A percentile compares a stretch with the other conserved stretches of the same genome.
phyloP scores from a whole-genome alignment of 768 basidiomycete genomes.

The Mycena kentingensis region DNA sequence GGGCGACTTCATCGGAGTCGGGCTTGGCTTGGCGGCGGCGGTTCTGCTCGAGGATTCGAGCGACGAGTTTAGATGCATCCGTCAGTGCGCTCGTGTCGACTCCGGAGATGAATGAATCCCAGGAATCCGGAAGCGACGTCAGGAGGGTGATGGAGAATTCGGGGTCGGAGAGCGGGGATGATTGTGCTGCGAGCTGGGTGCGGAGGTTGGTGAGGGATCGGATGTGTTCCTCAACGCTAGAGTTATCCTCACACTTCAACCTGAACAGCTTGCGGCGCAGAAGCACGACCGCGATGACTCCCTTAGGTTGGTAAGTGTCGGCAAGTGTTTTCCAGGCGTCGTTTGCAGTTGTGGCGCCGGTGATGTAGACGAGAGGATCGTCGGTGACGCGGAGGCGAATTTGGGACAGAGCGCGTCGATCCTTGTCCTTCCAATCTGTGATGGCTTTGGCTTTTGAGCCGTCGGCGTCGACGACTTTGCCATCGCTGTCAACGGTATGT shows the following conservation, averaged over 20 bases:
- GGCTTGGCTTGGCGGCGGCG: conserved; percentile 8
- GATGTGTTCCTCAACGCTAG: conserved; percentile 36
- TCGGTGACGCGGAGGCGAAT: conserved; percentile 28
- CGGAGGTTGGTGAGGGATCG: conserved; percentile 25
- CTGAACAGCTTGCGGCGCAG: conserved; percentile 30
- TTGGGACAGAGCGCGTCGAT: conserved; percentile 30
- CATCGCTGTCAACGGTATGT: not conserved
- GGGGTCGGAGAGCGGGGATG: conserved; percentile 22
- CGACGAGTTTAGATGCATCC: conserved; percentile 22
- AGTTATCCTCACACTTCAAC: conserved; percentile 29
- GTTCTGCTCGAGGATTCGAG: conserved; percentile 27
- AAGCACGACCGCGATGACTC: conserved; percentile 30
- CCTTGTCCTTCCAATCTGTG: conserved; percentile 21
- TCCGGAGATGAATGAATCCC: conserved; percentile 32
- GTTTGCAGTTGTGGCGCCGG: conserved; percentile 23
- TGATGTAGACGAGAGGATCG: conserved; percentile 30
- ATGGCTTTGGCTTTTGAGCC: not conserved
- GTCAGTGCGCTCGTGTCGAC: conserved; percentile 22
- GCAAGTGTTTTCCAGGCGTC: conserved; percentile 33
- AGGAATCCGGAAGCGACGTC: conserved; percentile 34
- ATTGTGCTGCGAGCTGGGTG: conserved; percentile 26
- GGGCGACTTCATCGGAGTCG: conserved; percentile 10
- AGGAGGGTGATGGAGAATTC: conserved; percentile 35
- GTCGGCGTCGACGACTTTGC: not conserved
- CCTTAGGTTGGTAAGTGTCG: conserved; percentile 30